Evolutionary conservation across 2,329 filamentous ascomycete genomes (phyloP), one percentile per base, ranked within the genome.

Genomic region (Aspergillus hortae): DNA sequence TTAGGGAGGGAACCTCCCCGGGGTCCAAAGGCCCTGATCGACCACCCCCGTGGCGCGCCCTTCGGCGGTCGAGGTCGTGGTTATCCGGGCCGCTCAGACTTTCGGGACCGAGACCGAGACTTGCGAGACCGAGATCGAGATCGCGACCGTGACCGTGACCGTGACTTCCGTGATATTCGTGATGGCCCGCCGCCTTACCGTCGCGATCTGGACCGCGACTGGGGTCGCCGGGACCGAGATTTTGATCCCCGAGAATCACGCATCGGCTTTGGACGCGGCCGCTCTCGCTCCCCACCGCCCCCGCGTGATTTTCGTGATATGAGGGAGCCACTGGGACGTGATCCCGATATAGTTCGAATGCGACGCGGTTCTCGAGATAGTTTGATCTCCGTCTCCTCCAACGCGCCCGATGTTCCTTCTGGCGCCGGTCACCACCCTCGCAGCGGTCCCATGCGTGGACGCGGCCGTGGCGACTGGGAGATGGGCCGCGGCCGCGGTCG

Each of bases 21-120:
- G 51, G 91, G 89, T 0, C 90, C 91, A 10, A 90, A 92, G 69
- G 89, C 88, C 4, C 75, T 91, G 52, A 81, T 88, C 54, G 89
- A 92, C 55, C 74, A 82, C 27, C 81, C 83, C n/a, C 82, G 80
- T 57, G 85, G 84, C 30, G 62, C 66, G 19, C 59, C 64, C 17
- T 69, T 71, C 53, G 63, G 66, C 55, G 68, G 71, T 48, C 67
- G 67, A 42, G 69, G 69, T 21, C 27, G 86, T 85, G 67, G 66
- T n/a, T 67, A 67, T 53, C 48, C 55, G 4, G 63, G 63, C 44
- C 63, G 67, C 41, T 64, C 64, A 44, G 67, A 68, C 38, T 69
- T 68, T 53, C 61, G 67, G 46, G 67, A 68, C 12, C 81, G 73
- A 12, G 70, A 75, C 44, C 63, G 69, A 32, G 75, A 76, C 48